These are phyloP conservation scores for Termitomyces sp. DNA, from an alignment of 768 basidiomycete genomes.

Conservation along the genomic window DNA sequence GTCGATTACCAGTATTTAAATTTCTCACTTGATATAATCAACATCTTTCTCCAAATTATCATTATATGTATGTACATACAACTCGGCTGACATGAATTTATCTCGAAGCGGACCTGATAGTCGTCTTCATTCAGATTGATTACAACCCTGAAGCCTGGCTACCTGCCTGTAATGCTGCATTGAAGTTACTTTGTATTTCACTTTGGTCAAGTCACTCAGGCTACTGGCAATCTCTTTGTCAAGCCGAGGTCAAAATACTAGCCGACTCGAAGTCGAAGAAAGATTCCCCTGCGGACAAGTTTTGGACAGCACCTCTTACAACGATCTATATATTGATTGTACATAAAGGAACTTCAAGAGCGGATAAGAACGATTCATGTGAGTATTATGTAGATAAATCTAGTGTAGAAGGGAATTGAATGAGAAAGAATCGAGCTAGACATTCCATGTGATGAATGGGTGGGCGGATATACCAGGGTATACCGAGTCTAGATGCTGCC, in stretches of 20 bases:
- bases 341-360: background rate
- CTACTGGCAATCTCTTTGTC: too few relatives aligned
- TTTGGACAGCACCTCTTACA: background rate
- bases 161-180: background rate
- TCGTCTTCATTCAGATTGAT: background rate
- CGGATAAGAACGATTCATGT: background rate
- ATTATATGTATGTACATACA: too few relatives aligned
- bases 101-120: background rate
- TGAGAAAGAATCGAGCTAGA: background rate
- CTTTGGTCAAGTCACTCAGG: background rate
- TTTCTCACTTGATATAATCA: background rate
- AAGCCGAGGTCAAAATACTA: too few relatives aligned
- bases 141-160: background rate
- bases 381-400: background rate
- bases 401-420: background rate
- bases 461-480: background rate
- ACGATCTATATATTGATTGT: background rate
- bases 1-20: too few relatives aligned
- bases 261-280: too few relatives aligned
- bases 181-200: background rate
- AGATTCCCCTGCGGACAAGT: too few relatives aligned
- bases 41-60: background rate
- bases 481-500: constrained; percentile 55
- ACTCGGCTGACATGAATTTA: background rate
- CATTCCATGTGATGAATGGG: background rate